Evolutionary conservation across 495 filamentous ascomycete genomes (phyloP), one percentile per base, ranked within the genome.

Genomic region (Penicillium antarcticum): DNA sequence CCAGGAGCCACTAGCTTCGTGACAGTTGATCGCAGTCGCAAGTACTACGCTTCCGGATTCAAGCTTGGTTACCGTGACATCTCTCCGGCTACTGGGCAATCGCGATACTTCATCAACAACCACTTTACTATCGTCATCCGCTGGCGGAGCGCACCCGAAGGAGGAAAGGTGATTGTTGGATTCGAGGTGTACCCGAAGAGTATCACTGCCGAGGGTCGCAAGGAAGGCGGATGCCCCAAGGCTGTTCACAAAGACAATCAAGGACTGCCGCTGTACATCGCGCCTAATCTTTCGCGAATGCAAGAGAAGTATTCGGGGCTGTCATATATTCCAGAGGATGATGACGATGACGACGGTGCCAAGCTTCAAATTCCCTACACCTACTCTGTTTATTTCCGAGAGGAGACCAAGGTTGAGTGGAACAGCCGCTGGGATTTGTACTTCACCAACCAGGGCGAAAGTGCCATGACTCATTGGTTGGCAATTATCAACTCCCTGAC

Each of bases 161-260:
- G 87, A 13, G 86, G 85, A 52, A 92, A 91, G 69, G 85, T 92
- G 13, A 82, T 97, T 54, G 87, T 95, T 23, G 92, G 88, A 0
- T 97, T 97, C 52, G 92, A 97, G 71, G 87, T 97, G 18, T 96
- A 94, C 61, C 81, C 90, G 2, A 96, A 92, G 73, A 95, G 89
- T 58, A 80, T 96, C 55, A 83, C 81, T 31, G 74, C 79, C 1
- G 75, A 71, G 8, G 82, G 82, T 53, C 77, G 84, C 48, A 74
- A 78, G 43, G 73, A 76, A 35, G 70, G 71, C 21, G 87, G 87
- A 8, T 88, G 90, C 55, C 88, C 89, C 3, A 73, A 71, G 23
- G 78, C 87, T 46, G 70, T 91, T 14, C 79, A 84, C 51, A 73
- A 82, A 23, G 71, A 81, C 5, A 75, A 83, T 26, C 73, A 82